Base-by-base conservation (phyloP, 495 filamentous ascomycete species). In the Chaetomium fimeti region DNA sequence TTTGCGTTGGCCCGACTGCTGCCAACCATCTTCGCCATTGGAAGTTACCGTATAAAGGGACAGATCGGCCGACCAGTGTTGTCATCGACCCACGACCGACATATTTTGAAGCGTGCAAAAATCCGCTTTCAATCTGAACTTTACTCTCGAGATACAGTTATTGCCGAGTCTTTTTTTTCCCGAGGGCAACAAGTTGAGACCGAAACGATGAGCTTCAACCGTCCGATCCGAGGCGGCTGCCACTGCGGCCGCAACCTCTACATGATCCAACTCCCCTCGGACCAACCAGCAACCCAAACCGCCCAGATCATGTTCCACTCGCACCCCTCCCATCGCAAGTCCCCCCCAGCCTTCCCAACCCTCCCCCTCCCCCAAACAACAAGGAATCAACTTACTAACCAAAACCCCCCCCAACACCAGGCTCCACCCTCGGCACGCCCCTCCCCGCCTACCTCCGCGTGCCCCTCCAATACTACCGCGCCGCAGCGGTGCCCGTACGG, bases 221-320 rank as follows among this genome's bases (percentile, higher is more conserved):
- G 81, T 43, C 79, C 78, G 25, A 83, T 97, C 28, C 83, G 81
- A 59, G 92, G 92, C 62, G 82, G 87, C 71, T 97, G 92, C 76
- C 85, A 88, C 28, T 97, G 92, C 74, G 91, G 91, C 47, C 87
- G 92, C 32, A 96, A 93, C 70, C 83, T 87, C 65, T 97, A 95
- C 75, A 80, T 84, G 20, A 85, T 97, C 62, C 75, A 82, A 29
- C 80, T 92, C 32, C 91, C 92, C 3, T 67, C 77, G 4, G 68
- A 84, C 65, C 76, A 82, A 47, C 74, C 75, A 16, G 32, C 75
- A 25, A 45, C 57, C 1, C 60, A 65, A 54, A 74, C 80, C 51
- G 86, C 88, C 25, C 81, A 85, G 53, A 82, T 96, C 9, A 83
- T 90, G 66, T 91, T 92, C 70, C 87, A 92, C 71, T 82, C 83